Evolutionary conservation across 257 asterid species (phyloP).

Genomic region (Verbascum thapsus): DNA sequence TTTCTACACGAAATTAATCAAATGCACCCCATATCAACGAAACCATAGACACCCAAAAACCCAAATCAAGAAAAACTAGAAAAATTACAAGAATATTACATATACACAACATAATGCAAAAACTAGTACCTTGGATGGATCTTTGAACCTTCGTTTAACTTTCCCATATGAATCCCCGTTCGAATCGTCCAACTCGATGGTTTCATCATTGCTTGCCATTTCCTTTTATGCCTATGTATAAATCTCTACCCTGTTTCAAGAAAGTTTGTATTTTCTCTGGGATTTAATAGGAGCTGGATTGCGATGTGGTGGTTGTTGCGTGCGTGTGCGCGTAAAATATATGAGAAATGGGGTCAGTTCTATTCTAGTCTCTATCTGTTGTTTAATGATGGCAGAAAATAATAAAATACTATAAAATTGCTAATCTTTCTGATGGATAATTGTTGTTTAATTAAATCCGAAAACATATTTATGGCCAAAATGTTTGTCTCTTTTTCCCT

Average conservation of each 20-base stretch:
- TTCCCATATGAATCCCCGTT: constrained; percentile 45
- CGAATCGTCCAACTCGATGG: constrained; percentile 44
- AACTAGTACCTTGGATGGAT: constrained; percentile 54
- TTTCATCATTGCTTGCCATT: constrained; percentile 49
- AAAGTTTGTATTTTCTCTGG: too few relatives aligned
- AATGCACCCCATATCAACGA: not conserved
- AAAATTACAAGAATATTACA: not conserved
- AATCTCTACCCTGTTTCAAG: too few relatives aligned
- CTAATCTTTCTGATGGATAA: constrained; percentile 11
- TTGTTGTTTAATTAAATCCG: constrained; percentile 11
- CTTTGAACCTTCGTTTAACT: constrained; percentile 48
- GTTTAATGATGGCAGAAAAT: not conserved
- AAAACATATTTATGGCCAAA: too few relatives aligned
- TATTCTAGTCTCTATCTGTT: not conserved
- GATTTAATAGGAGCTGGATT: too few relatives aligned
- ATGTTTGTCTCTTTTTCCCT: too few relatives aligned
- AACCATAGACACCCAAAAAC: too few relatives aligned
- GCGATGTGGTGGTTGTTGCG: not conserved
- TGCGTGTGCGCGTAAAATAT: not conserved
- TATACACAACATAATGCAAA: not conserved
- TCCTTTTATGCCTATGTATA: not conserved
- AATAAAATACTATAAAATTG: constrained; percentile 11
- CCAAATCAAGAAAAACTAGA: constrained; percentile 16
- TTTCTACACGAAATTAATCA: constrained; percentile 41
- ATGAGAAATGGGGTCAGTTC: too few relatives aligned